Evolutionary conservation across 306 rosid species (phyloP).

Genomic region (Citrullus amarus): DNA sequence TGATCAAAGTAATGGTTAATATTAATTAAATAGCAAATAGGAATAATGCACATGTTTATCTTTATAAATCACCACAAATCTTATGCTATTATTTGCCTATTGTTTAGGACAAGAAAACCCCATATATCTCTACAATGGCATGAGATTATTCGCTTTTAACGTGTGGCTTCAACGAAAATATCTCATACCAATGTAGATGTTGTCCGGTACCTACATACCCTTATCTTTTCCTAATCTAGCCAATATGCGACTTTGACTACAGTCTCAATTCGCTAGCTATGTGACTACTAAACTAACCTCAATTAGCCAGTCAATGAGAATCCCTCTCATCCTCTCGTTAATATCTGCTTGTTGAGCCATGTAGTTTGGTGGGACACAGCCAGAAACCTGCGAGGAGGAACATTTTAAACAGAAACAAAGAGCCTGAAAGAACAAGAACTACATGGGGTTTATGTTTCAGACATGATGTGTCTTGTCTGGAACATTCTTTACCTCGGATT

Average conservation of each 20-base stretch:
- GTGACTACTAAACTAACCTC: slow-evolving; percentile 23
- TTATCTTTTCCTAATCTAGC: too few relatives aligned
- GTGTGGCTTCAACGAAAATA: too few relatives aligned
- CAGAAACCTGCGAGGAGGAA: slow-evolving; percentile 20
- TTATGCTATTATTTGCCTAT: neutral
- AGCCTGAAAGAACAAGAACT: neutral
- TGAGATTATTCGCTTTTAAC: too few relatives aligned
- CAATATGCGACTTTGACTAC: too few relatives aligned
- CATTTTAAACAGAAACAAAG: neutral
- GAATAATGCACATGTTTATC: too few relatives aligned
- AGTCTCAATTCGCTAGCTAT: neutral
- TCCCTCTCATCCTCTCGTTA: slow-evolving; percentile 50
- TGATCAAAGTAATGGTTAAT: neutral
- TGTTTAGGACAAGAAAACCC: too few relatives aligned
- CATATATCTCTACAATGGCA: too few relatives aligned
- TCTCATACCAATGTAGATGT: too few relatives aligned
- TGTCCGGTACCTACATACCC: too few relatives aligned
- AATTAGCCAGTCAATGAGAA: slow-evolving; percentile 50
- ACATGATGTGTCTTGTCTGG: neutral
- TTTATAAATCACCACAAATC: neutral
- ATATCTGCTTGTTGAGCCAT: slow-evolving; percentile 41
- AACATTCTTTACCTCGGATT: slow-evolving; percentile 28
- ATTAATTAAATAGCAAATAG: neutral
- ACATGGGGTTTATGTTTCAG: neutral
- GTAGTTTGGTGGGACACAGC: slow-evolving; percentile 27